Evolutionary conservation across 164 flowering plant species (phyloP).

Genomic region (Magnolia officinalis): DNA sequence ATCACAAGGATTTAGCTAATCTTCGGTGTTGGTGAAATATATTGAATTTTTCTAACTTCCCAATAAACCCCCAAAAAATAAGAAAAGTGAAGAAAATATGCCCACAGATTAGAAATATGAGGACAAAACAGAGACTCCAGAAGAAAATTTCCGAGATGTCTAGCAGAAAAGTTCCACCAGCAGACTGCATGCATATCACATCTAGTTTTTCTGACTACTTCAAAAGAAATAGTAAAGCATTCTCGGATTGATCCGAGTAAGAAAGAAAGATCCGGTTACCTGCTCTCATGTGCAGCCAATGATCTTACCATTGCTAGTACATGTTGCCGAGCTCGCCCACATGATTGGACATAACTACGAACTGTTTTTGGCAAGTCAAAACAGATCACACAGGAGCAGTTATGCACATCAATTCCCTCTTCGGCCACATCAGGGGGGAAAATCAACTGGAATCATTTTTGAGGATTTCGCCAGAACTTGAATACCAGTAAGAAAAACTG

Average conservation of each 20-base stretch:
- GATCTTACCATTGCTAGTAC: conserved; percentile 1
- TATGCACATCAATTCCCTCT: conserved; percentile 76
- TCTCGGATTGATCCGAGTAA: background rate
- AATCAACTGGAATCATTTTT: too few relatives aligned
- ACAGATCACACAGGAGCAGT: conserved; percentile 77
- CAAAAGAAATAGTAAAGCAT: background rate
- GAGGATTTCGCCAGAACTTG: too few relatives aligned
- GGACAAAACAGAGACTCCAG: too few relatives aligned
- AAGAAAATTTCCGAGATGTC: background rate
- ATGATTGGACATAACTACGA: conserved; percentile 76
- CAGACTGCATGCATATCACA: background rate
- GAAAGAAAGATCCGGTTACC: too few relatives aligned
- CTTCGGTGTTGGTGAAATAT: too few relatives aligned
- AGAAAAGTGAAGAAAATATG: too few relatives aligned
- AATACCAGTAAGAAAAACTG: too few relatives aligned
- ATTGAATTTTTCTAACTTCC: too few relatives aligned
- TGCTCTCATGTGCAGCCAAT: too few relatives aligned
- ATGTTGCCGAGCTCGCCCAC: conserved; percentile 68
- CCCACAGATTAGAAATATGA: too few relatives aligned
- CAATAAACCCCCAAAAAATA: too few relatives aligned
- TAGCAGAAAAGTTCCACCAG: background rate
- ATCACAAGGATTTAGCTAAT: too few relatives aligned
- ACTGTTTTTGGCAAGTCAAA: conserved; percentile 88
- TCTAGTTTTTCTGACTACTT: background rate
- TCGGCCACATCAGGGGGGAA: conserved; percentile 86